phyloP scores from a whole-genome alignment of 345 rosid species.

The Clausena lansium region DNA sequence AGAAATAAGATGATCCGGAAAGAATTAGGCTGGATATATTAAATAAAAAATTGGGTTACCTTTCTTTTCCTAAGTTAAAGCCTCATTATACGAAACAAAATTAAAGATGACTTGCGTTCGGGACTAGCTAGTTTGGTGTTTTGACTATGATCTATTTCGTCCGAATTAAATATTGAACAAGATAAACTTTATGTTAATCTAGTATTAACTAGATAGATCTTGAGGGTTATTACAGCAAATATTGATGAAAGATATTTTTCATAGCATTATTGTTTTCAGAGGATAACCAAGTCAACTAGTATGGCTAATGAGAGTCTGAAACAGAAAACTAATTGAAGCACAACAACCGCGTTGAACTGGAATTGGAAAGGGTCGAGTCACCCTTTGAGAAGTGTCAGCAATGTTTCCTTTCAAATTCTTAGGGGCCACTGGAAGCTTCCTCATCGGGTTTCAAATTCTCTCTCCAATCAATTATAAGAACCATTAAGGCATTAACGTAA shows the following conservation, averaged over 20 bases:
- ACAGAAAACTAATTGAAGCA: neutral
- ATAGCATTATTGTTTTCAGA: too few species aligned
- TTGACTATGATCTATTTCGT: neutral
- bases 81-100: neutral
- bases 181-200: neutral
- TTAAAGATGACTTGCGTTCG: neutral
- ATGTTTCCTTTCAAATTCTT: neutral
- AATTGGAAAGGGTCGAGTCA: neutral
- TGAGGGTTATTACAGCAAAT: neutral
- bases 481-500: too few species aligned
- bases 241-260: neutral
- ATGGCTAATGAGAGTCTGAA: neutral
- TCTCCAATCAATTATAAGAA: too few species aligned
- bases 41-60: too few species aligned
- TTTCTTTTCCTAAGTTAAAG: neutral
- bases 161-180: neutral
- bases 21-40: too few species aligned
- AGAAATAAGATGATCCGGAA: too few species aligned
- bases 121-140: neutral
- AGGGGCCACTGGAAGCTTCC: neutral
- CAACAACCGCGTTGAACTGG: neutral
- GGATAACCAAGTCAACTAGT: neutral
- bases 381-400: neutral
- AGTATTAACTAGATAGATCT: neutral
- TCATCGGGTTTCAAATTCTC: neutral